phyloP scores from a whole-genome alignment of 2,329 filamentous ascomycete genomes.

The Fusarium paranaense region DNA sequence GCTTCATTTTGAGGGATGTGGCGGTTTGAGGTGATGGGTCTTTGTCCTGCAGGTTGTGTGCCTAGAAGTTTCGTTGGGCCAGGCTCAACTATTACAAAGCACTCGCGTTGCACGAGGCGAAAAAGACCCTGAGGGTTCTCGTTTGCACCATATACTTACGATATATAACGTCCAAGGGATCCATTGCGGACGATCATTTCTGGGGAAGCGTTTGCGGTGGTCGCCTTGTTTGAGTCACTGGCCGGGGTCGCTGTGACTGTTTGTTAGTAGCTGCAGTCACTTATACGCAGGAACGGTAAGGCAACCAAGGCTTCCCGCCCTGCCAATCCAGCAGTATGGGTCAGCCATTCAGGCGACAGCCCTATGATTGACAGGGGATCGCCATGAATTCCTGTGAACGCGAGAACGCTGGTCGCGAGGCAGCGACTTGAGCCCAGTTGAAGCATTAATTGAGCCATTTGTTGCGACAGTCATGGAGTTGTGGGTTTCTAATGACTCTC shows the following conservation, averaged over 20 bases:
- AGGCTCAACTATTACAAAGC: neutral
- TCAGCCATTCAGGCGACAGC: neutral
- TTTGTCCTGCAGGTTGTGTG: neutral
- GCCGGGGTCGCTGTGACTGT: neutral
- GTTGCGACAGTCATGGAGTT: neutral
- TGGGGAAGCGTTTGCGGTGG: neutral
- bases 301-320: neutral
- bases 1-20: slow-evolving; percentile 40
- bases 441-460: neutral
- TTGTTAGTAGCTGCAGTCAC: neutral
- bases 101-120: slow-evolving; percentile 3
- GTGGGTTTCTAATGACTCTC: neutral
- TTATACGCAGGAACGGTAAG: neutral
- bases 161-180: neutral
- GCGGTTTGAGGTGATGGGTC: slow-evolving; percentile 7
- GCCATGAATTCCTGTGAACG: neutral
- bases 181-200: neutral
- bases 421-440: neutral
- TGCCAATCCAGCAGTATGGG: neutral
- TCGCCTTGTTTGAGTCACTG: neutral
- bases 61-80: neutral
- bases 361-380: neutral
- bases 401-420: too few relatives aligned
- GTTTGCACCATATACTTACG: neutral
- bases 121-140: neutral